Conservation (phyloP, 2,329 filamentous ascomycete species). For the Hypoxylon sp. region DNA sequence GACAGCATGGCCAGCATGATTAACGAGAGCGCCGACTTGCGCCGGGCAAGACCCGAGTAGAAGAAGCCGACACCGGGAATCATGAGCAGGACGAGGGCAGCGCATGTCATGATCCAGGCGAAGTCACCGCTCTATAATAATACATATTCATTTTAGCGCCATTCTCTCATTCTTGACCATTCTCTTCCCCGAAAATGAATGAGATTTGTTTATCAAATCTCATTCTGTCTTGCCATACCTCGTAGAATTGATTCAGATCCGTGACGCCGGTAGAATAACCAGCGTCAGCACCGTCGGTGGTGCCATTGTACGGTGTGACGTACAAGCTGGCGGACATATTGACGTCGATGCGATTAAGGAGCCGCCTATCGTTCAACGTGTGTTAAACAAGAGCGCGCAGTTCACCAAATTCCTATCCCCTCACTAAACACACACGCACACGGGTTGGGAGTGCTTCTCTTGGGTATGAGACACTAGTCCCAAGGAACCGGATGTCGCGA, state of each 20-base stretch:
- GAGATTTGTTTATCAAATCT: background rate
- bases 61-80: conserved; percentile 95
- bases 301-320: conserved; percentile 66
- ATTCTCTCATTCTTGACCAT: conserved; percentile 11
- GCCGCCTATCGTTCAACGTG: conserved; percentile 3
- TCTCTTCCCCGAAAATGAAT: background rate
- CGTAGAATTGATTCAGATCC: conserved; percentile 89
- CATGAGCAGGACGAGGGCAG: conserved; percentile 90
- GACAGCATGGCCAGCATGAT: conserved; percentile 90
- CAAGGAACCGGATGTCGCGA: conserved; percentile 24
- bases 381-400: conserved; percentile 8
- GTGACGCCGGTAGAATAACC: conserved; percentile 67
- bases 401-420: conserved; percentile 18
- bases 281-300: conserved; percentile 63
- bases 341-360: conserved; percentile 33
- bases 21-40: conserved; percentile 89
- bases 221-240: conserved; percentile 65
- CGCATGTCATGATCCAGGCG: conserved; percentile 82
- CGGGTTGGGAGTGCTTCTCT: conserved; percentile 18
- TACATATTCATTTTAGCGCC: conserved; percentile 33
- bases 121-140: conserved; percentile 79
- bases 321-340: conserved; percentile 51
- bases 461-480: conserved; percentile 36
- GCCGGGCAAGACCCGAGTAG: conserved; percentile 89
- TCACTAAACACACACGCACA: conserved; percentile 22